A percentile compares a stretch with the other conserved stretches of the same genome.
These are phyloP conservation scores for Ceratobasidium sp. DNA, from an alignment of 1,284 basidiomycete species.

Conservation along the genomic window DNA sequence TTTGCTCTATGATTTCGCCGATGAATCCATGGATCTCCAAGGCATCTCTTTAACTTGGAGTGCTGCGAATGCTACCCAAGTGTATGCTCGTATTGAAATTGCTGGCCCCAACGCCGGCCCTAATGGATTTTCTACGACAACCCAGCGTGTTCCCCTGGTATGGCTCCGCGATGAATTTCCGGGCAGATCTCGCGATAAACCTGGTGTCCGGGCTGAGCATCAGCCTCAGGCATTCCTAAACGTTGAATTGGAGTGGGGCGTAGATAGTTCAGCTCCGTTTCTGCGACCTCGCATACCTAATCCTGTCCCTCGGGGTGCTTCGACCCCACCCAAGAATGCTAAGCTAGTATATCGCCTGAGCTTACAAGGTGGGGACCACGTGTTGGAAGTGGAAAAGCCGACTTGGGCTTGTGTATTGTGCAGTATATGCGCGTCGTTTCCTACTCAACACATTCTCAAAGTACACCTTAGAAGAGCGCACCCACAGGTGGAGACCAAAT, in stretches of 20 bases:
- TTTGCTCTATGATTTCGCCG: slow-evolving; percentile 25
- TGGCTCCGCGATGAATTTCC: slow-evolving; percentile 5
- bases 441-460: slow-evolving; percentile 19
- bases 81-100: slow-evolving; percentile 24
- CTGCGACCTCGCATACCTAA: background rate
- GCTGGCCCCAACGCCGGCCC: slow-evolving; percentile 23
- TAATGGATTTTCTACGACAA: slow-evolving; percentile 7
- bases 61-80: background rate
- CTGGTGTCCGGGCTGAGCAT: background rate
- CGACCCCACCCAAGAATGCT: background rate
- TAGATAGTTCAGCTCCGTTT: slow-evolving; percentile 29
- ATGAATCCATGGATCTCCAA: background rate
- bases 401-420: slow-evolving; percentile 34
- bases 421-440: slow-evolving; percentile 41
- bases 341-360: slow-evolving; percentile 6
- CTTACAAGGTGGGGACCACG: slow-evolving; percentile 12
- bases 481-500: slow-evolving; percentile 6
- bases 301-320: background rate
- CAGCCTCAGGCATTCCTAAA: slow-evolving; percentile 20
- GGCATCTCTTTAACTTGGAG: slow-evolving; percentile 3
- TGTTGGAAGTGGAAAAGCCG: background rate
- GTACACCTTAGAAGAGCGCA: slow-evolving; percentile 31
- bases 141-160: background rate
- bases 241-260: slow-evolving; percentile 22
- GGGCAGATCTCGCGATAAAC: background rate